Evolutionary conservation across 345 rosid species (phyloP).

Genomic region (Cardamine occulta): DNA sequence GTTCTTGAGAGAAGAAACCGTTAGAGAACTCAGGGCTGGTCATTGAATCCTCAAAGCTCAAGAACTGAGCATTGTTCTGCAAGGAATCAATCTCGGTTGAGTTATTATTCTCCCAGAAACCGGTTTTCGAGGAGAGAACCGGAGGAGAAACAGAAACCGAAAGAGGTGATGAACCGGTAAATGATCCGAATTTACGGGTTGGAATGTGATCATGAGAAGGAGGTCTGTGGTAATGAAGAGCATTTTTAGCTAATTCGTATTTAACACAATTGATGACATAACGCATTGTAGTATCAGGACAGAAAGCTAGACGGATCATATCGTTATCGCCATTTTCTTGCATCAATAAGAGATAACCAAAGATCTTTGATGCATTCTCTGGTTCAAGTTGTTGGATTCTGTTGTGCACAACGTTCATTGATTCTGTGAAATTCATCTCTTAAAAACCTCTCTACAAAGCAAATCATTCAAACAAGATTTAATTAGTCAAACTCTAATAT

Average conservation of each 20-base stretch:
- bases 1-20: conserved; percentile 55
- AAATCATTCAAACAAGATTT: neutral
- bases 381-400: conserved; percentile 89
- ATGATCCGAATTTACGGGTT: conserved; percentile 18
- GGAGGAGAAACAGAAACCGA: conserved; percentile 24
- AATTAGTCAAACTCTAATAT: conserved; percentile 28
- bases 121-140: conserved; percentile 39
- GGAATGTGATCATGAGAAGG: conserved; percentile 44
- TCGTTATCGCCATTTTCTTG: conserved; percentile 76
- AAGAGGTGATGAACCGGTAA: conserved; percentile 10
- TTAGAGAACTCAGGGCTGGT: conserved; percentile 52
- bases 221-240: conserved; percentile 25
- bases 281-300: conserved; percentile 67
- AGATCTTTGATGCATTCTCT: conserved; percentile 77
- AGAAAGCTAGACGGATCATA: conserved; percentile 87
- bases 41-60: conserved; percentile 46
- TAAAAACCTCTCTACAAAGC: conserved; percentile 39
- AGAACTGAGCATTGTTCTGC: conserved; percentile 48
- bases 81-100: conserved; percentile 48
- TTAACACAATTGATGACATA: conserved; percentile 70
- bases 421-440: conserved; percentile 78
- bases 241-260: conserved; percentile 50
- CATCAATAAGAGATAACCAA: conserved; percentile 72
- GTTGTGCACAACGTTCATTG: conserved; percentile 74
- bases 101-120: conserved; percentile 59